Conservation (phyloP, 2,329 filamentous ascomycete genomes). For the Fusarium pseudoanthophilum region DNA sequence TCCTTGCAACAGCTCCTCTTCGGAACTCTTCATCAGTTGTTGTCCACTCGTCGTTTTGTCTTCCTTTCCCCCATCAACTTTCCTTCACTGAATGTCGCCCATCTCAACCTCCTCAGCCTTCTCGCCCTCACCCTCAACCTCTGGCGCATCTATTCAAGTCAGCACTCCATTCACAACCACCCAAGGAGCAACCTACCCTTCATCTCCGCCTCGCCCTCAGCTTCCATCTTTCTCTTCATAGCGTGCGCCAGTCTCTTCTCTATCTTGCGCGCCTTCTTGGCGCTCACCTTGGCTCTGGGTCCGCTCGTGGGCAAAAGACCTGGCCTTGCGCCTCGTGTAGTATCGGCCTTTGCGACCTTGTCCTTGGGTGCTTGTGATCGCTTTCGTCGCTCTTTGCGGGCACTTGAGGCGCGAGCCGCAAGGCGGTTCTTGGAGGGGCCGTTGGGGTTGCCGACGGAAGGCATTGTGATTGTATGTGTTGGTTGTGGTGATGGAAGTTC, state of each 20-base stretch:
- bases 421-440: slow-evolving; percentile 64
- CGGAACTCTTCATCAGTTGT: not conserved
- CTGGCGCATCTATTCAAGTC: slow-evolving; percentile 38
- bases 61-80: not conserved
- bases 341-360: slow-evolving; percentile 56
- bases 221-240: slow-evolving; percentile 62
- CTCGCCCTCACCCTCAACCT: slow-evolving; percentile 21
- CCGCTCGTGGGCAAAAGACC: slow-evolving; percentile 67
- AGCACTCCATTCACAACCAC: not conserved
- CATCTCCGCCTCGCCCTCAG: slow-evolving; percentile 62
- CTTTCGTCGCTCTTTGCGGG: slow-evolving; percentile 58
- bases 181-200: slow-evolving; percentile 50
- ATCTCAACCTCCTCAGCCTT: slow-evolving; percentile 44
- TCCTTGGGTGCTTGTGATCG: slow-evolving; percentile 50
- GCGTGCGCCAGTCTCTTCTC: slow-evolving; percentile 65
- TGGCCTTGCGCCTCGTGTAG: slow-evolving; percentile 60
- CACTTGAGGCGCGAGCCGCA: slow-evolving; percentile 57
- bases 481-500: slow-evolving; percentile 17
- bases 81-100: slow-evolving; percentile 42
- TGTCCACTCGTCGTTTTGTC: not conserved
- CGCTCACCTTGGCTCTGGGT: slow-evolving; percentile 61
- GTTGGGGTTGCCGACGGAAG: slow-evolving; percentile 69
- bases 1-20: not conserved
- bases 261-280: slow-evolving; percentile 67
- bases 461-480: slow-evolving; percentile 52